phyloP scores from a whole-genome alignment of 495 filamentous ascomycete genomes.

The Hypoxylon intermedium region DNA sequence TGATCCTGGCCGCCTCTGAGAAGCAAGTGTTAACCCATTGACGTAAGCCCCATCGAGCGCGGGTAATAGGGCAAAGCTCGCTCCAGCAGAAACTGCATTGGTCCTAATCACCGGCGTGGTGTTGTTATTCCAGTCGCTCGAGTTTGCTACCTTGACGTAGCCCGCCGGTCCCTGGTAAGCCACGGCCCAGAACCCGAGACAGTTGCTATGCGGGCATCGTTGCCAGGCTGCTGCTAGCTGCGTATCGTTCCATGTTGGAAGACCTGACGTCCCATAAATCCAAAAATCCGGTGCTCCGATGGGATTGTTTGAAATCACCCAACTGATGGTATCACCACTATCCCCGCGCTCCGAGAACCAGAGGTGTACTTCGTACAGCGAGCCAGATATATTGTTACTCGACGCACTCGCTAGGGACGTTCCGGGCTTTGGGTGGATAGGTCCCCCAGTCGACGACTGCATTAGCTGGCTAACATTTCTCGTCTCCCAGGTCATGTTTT shows the following conservation, averaged over 20 bases:
- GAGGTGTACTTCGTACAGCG: conserved; percentile 19
- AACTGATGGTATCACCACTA: conserved; percentile 8
- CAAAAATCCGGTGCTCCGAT: conserved; percentile 17
- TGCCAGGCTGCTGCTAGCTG: conserved; percentile 26
- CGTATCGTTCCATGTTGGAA: conserved; percentile 21
- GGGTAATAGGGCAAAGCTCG: conserved; percentile 23
- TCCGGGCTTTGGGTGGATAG: conserved; percentile 19
- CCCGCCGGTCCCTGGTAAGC: conserved; percentile 26
- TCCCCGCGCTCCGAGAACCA: conserved; percentile 21
- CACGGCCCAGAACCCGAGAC: conserved; percentile 12
- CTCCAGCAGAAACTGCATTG: conserved; percentile 15
- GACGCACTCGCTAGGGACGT: conserved; percentile 26
- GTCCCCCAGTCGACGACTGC: conserved; percentile 17
- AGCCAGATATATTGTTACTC: background rate
- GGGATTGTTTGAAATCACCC: conserved; percentile 19
- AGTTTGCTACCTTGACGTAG: conserved; percentile 21
- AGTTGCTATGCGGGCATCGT: conserved; percentile 16
- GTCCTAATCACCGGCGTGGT: conserved; percentile 6
- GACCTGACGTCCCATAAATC: conserved; percentile 5
- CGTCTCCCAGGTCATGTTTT: conserved; percentile 32
- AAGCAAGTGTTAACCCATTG: conserved; percentile 26
- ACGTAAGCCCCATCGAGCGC: conserved; percentile 8
- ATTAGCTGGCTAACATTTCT: conserved; percentile 29
- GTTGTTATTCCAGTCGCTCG: conserved; percentile 21
- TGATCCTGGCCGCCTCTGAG: conserved; percentile 20